A percentile compares a stretch with the other conserved stretches of the same genome.
phyloP scores from a whole-genome alignment of 2,329 filamentous ascomycete species.

The Chaetomium sp. region DNA sequence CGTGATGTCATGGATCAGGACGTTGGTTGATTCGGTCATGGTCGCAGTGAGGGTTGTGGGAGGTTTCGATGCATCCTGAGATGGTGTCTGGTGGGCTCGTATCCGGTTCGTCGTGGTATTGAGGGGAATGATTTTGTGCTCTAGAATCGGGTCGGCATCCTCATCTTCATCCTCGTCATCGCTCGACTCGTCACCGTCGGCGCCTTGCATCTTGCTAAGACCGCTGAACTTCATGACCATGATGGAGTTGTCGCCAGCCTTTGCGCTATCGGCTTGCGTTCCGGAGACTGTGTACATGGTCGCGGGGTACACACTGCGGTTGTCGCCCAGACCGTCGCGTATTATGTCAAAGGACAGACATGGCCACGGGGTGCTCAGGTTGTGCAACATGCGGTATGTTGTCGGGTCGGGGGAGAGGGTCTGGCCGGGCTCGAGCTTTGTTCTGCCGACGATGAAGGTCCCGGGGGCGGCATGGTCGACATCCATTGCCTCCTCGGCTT shows the following conservation, averaged over 20 bases:
- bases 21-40: conserved; percentile 86
- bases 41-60: conserved; percentile 83
- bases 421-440: conserved; percentile 87
- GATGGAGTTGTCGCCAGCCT: conserved; percentile 84
- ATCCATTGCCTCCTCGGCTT: conserved; percentile 93
- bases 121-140: conserved; percentile 86
- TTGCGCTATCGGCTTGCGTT: conserved; percentile 80
- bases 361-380: conserved; percentile 90
- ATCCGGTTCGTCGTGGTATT: conserved; percentile 91
- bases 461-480: conserved; percentile 70
- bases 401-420: conserved; percentile 86
- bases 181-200: conserved; percentile 65
- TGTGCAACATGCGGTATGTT: conserved; percentile 98
- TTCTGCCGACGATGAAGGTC: conserved; percentile 93
- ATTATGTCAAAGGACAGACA: conserved; percentile 96
- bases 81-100: conserved; percentile 78
- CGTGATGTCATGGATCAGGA: conserved; percentile 93
- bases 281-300: conserved; percentile 94
- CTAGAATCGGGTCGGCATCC: conserved; percentile 82
- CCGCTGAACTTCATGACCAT: conserved; percentile 97
- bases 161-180: conserved; percentile 74
- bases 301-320: conserved; percentile 89
- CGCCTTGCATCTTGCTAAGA: conserved; percentile 80
- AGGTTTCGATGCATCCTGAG: conserved; percentile 68
- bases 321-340: conserved; percentile 80